Conservation (phyloP, 345 rosid species). For the Arabis hirsuta region DNA sequence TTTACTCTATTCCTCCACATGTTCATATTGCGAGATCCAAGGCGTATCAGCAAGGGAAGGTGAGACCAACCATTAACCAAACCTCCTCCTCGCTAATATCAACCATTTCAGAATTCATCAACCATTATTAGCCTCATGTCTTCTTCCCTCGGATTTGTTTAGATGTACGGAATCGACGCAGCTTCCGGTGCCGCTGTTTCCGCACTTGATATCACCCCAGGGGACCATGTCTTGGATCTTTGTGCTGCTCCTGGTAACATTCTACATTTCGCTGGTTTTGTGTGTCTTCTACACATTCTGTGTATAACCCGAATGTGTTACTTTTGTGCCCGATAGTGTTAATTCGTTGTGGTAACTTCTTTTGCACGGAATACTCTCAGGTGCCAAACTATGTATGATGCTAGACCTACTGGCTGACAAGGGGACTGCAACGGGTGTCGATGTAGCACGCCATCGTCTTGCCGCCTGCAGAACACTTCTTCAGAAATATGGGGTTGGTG, state of each 20-base stretch:
- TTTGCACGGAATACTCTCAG: conserved; percentile 49
- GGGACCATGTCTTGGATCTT: conserved; percentile 94
- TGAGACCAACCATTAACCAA: conserved; percentile 27
- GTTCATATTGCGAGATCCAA: conserved; percentile 73
- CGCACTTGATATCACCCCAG: conserved; percentile 64
- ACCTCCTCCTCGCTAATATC: not conserved
- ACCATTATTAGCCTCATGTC: not conserved
- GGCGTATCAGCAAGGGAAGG: conserved; percentile 79
- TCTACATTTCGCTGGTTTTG: not conserved
- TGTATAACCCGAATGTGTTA: no score
- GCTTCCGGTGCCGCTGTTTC: conserved; percentile 93
- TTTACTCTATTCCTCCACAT: conserved; percentile 75
- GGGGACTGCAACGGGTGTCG: conserved; percentile 92
- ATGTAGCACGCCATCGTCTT: conserved; percentile 82
- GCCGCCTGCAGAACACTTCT: conserved; percentile 93
- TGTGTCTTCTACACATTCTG: no score
- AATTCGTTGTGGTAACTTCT: not conserved
- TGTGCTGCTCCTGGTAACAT: conserved; percentile 89
- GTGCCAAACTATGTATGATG: conserved; percentile 96
- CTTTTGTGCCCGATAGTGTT: not conserved
- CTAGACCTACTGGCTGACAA: conserved; percentile 69
- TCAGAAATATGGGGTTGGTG: conserved; percentile 75
- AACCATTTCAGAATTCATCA: not conserved
- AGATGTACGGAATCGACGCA: conserved; percentile 94
- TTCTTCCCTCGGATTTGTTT: conserved; percentile 16